Evolutionary conservation across 1,284 basidiomycete species (phyloP), one percentile per base, ranked within the genome.

Genomic region (Microbotryomycetes sp.): DNA sequence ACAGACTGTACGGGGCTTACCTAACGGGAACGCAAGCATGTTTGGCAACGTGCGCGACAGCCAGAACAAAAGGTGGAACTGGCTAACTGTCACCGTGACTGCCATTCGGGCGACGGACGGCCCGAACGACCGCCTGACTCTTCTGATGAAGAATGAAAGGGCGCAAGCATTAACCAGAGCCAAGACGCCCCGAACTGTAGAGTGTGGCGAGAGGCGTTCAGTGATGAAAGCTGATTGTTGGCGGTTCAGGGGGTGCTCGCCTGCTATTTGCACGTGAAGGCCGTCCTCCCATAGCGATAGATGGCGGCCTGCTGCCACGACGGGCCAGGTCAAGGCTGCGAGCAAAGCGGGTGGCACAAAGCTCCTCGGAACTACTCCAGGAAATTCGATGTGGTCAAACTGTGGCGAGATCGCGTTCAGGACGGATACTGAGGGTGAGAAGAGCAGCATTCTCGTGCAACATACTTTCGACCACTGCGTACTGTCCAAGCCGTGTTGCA

Each of bases 31-130:
- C 3, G 91, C 91, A 65, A 92, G 84, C 83, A 92, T 93, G 75
- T 99, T 99, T 0, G 94, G 93, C 16, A 97, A 77, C 0, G 94
- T 96, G 51, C 94, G 79, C 3, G 91, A 85, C 76, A 90, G 87
- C 86, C 91, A 98, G 75, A 91, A 99, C 3, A 86, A 85, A 13
- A 92, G 75, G 74, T 97, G 94, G 73, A 97, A 97, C 73, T 96
- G 91, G 0, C 83, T 83, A 61, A 85, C 81, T 1, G 85, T 85
- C 24, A 96, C 73, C 0, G 91, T 60, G 1, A 83, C 74, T 73
- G 87, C 91, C 69, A 85, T 81, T 7, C 80, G 71, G 4, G 84
- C 78, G 0, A 85, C 81, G 3, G 75, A 72, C 3, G 76, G 74
- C 6, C 87, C 88, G 68, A 85, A 92, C 15, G 85, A 81, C 9